Evolutionary conservation across 441 rosid species (phyloP), one percentile per base, ranked within the genome.

Genomic region (Populus tomentosa): DNA sequence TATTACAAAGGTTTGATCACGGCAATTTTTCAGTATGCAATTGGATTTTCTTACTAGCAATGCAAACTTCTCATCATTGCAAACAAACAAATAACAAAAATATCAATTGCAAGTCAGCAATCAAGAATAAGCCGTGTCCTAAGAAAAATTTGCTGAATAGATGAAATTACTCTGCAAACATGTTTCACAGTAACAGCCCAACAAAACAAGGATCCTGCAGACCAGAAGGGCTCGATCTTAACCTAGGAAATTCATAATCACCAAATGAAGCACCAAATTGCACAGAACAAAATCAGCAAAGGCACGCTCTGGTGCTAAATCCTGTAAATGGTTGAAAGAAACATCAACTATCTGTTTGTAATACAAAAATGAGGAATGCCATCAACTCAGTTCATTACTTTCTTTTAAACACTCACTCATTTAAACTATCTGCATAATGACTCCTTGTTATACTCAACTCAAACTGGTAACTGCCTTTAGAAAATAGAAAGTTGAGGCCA

Each of bases 191-290:
- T 75, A 46, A 26, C 35, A n/a, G 38, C 50, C 38, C 59, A 56
- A 56, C 64, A 16, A 82, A 78, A 70, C 46, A 50, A 24, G 26
- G 72, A 63, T 71, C 75, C 71, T 70, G 73, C 61, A 69, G 81
- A 79, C 24, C 56, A 14, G 14, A 36, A n/a, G 68, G 50, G 56
- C 50, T 5, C 28, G 24, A 72, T 26, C 53, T 83, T 85, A 93
- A 77, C 98, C 98, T 0, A 93, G 87, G 93, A 93, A 92, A 82
- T 93, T 93, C 90, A 93, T 93, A 56, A 93, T 93, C 87, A 93
- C 98, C 89, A 93, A 79, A 83, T 93, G 97, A 21, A 93, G 92
- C 82, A 89, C 95, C 82, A 93, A 80, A 80, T 93, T 91, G 94
- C 97, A 90, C 78, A 91, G 87, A 78, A 89, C 86, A 79, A 94